A percentile compares a stretch with the other conserved stretches of the same genome.
phyloP scores from a whole-genome alignment of 257 asterid genomes.

The Ajuga chamaepitys region DNA sequence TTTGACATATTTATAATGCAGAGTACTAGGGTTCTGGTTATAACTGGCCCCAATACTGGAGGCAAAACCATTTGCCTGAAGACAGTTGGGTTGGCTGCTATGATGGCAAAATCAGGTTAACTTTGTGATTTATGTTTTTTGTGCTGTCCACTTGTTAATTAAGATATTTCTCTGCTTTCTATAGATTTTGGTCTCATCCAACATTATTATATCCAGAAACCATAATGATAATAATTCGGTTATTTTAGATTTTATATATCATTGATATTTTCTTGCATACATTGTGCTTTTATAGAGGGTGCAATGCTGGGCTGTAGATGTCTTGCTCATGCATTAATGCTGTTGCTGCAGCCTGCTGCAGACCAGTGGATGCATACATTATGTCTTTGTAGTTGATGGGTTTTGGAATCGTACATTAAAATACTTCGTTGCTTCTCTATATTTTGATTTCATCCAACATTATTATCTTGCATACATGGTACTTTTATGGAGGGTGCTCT shows the following conservation, averaged over 20 bases:
- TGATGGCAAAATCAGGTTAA: constrained; percentile 99
- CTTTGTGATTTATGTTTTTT: not conserved
- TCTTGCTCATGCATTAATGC: not conserved
- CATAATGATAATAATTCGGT: not conserved
- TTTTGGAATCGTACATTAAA: not conserved
- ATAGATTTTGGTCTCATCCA: not conserved
- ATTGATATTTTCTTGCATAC: not conserved
- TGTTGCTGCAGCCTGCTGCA: not conserved
- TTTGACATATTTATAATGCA: constrained; percentile 56
- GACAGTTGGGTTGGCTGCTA: constrained; percentile 92
- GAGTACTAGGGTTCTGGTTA: constrained; percentile 62
- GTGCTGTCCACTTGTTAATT: not conserved
- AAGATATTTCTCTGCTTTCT: not conserved
- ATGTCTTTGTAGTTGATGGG: not conserved
- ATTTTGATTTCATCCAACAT: no score
- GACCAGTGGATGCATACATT: not conserved
- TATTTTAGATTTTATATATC: not conserved
- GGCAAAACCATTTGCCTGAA: constrained; percentile 97
- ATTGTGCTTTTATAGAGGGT: not conserved
- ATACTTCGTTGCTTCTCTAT: no score
- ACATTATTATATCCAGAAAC: not conserved
- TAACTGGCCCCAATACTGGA: constrained; percentile 98
- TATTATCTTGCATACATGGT: no score
- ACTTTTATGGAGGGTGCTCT: no score
- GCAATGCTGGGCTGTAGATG: not conserved